These are phyloP conservation scores for Veloboletus limbatus DNA, from an alignment of 1,284 basidiomycete species.

Conservation along the genomic window DNA sequence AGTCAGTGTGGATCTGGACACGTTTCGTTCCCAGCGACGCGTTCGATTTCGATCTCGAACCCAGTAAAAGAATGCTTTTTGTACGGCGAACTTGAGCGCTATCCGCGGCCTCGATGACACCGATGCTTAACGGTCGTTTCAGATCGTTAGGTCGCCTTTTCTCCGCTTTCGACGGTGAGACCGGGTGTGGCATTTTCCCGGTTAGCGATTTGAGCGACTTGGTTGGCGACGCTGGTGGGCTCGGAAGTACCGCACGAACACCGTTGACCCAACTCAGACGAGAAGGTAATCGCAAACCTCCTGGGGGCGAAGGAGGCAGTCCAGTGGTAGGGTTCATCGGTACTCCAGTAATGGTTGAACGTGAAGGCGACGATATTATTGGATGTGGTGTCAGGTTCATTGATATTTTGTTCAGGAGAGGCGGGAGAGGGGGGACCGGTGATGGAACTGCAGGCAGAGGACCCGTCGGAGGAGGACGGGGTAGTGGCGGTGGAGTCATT, in stretches of 20 bases:
- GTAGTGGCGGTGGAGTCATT: constrained; percentile 24
- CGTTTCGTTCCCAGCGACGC: constrained; percentile 27
- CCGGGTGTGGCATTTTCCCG: constrained; percentile 4
- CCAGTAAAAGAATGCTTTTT: constrained; percentile 33
- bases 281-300: constrained; percentile 31
- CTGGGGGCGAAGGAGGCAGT: constrained; percentile 28
- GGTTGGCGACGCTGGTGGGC: constrained; percentile 31
- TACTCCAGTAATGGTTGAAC: constrained; percentile 5
- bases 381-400: constrained; percentile 6
- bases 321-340: constrained; percentile 10
- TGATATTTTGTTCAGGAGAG: constrained; percentile 18
- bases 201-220: constrained; percentile 13
- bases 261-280: constrained; percentile 31
- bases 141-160: constrained; percentile 10
- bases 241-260: constrained; percentile 30
- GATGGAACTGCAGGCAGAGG: constrained; percentile 32
- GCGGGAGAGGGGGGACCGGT: constrained; percentile 29
- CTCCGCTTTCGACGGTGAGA: constrained; percentile 14
- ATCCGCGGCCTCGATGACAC: constrained; percentile 33
- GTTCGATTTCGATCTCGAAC: constrained; percentile 30
- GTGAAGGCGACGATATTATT: constrained; percentile 7
- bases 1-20: constrained; percentile 32
- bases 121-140: constrained; percentile 29
- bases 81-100: constrained; percentile 26
- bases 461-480: constrained; percentile 29